Conservation (phyloP, 306 rosid species). For the Mimosa pudica region DNA sequence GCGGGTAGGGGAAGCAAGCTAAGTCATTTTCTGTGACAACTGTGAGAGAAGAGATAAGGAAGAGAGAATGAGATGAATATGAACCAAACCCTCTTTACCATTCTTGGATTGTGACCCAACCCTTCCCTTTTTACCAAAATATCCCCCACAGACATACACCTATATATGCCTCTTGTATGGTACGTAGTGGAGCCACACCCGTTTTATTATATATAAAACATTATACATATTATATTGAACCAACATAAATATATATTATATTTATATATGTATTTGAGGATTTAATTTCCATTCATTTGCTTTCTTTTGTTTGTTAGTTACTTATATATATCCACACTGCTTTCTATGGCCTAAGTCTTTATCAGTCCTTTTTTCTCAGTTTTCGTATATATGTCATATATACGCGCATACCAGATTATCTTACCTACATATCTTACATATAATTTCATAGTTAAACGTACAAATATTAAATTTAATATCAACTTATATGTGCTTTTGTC, state of each 20-base stretch:
- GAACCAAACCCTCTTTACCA: not conserved
- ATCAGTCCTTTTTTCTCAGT: not conserved
- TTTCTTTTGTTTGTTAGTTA: not conserved
- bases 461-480: not conserved
- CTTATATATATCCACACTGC: not conserved
- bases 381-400: not conserved
- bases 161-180: not conserved
- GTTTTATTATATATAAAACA: not conserved
- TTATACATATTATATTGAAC: too few species aligned
- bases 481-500: not conserved
- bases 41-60: slow-evolving; percentile 18
- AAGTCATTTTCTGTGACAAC: slow-evolving; percentile 28
- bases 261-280: not conserved
- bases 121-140: not conserved
- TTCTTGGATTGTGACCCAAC: not conserved
- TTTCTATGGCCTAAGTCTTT: not conserved
- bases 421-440: not conserved
- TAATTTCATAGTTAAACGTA: not conserved
- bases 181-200: not conserved
- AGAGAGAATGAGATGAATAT: not conserved
- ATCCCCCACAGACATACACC: not conserved
- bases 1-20: not conserved
- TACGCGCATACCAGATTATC: not conserved
- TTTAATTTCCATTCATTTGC: not conserved
- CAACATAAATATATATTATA: not conserved